These are phyloP conservation scores for Andrographis paniculata DNA, from an alignment of 305 asterid genomes.

Conservation along the genomic window DNA sequence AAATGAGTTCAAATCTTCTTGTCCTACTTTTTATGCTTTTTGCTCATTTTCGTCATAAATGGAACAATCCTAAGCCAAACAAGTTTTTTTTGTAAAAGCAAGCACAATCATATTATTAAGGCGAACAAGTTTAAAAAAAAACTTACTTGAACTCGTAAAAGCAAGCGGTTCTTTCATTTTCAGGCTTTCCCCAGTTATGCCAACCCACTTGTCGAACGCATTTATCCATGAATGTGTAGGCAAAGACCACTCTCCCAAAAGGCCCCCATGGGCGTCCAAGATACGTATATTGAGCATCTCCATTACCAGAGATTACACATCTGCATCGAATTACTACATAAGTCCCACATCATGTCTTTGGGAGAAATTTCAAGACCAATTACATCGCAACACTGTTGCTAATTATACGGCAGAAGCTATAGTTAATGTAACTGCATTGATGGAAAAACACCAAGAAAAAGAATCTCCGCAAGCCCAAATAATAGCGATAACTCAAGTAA, in stretches of 20 bases:
- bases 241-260: slow-evolving; percentile 85
- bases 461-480: not conserved
- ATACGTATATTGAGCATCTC: slow-evolving; percentile 45
- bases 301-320: slow-evolving; percentile 83
- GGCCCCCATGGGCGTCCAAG: slow-evolving; percentile 99
- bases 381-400: not conserved
- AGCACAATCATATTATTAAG: slow-evolving; percentile 1
- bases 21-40: too few species aligned
- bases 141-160: slow-evolving; percentile 89
- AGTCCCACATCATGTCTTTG: not conserved
- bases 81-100: too few species aligned
- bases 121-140: not conserved
- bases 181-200: slow-evolving; percentile 89
- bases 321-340: slow-evolving; percentile 33
- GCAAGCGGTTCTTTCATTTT: slow-evolving; percentile 92
- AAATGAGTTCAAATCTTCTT: too few species aligned
- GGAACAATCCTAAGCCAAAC: too few species aligned
- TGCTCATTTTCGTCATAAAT: too few species aligned
- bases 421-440: too few species aligned
- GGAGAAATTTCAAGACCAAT: not conserved
- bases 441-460: not conserved
- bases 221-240: slow-evolving; percentile 63
- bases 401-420: too few species aligned
- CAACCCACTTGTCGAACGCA: slow-evolving; percentile 72
- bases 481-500: not conserved